Evolutionary conservation across 169 alveolate species (phyloP).

Genomic region (Plasmodium adleri): DNA sequence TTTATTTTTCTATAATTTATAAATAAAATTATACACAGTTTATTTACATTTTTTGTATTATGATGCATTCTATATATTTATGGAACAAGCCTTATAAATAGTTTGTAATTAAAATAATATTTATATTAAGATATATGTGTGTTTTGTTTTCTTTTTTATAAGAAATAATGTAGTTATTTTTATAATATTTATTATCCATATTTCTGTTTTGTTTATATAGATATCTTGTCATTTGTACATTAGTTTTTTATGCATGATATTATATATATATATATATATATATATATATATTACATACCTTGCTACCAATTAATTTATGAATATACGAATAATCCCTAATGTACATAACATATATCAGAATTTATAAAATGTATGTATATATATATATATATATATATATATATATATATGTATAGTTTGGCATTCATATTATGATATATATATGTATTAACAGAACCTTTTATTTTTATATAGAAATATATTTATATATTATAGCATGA

Average conservation of each 20-base stretch:
- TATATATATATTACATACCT: too few species aligned
- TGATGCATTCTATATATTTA: slow-evolving; percentile 5
- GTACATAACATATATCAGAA: background rate
- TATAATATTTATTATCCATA: slow-evolving; percentile 7
- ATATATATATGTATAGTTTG: too few species aligned
- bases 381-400: too few species aligned
- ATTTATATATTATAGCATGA: too few species aligned
- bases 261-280: too few species aligned
- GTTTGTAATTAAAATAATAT: slow-evolving; percentile 2
- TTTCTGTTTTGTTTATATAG: slow-evolving; percentile 15
- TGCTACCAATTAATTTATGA: background rate
- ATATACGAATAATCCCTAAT: slow-evolving; percentile 1
- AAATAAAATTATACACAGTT: background rate
- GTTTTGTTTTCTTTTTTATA: slow-evolving; percentile 6
- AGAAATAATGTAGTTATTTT: slow-evolving; percentile 6
- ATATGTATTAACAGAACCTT: too few species aligned
- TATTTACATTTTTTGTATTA: background rate
- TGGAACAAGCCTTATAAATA: background rate
- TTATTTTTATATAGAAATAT: too few species aligned
- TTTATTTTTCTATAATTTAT: background rate
- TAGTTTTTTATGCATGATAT: too few species aligned
- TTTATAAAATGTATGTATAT: too few species aligned
- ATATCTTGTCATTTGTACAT: slow-evolving; percentile 1
- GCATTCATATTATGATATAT: too few species aligned
- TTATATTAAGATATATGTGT: slow-evolving; percentile 1